These are phyloP conservation scores for Schrenkiella parvula DNA, from an alignment of 345 rosid species.

Conservation along the genomic window DNA sequence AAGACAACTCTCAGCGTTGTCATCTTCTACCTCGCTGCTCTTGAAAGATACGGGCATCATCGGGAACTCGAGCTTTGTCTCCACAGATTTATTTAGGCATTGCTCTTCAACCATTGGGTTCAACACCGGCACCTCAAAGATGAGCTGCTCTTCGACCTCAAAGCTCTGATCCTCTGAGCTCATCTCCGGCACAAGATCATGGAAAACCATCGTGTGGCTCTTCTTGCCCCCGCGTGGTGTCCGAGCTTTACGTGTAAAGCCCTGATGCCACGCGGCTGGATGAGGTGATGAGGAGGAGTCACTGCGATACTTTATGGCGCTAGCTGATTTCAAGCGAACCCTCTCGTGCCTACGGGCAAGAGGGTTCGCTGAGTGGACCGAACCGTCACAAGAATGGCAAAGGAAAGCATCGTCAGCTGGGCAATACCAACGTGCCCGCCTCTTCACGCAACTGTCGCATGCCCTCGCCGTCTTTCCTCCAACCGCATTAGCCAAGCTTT, in stretches of 20 bases:
- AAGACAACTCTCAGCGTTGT: conserved; percentile 28
- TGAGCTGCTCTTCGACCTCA: conserved; percentile 73
- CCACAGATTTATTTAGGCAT: conserved; percentile 22
- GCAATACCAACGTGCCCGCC: conserved; percentile 89
- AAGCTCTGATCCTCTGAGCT: conserved; percentile 52
- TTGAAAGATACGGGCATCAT: conserved; percentile 5
- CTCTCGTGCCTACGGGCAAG: conserved; percentile 78
- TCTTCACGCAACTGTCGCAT: conserved; percentile 76
- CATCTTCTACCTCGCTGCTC: conserved; percentile 7
- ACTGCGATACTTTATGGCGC: not conserved
- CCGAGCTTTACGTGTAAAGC: conserved; percentile 78
- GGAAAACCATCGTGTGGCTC: conserved; percentile 22
- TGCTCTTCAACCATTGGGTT: conserved; percentile 56
- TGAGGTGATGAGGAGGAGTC: conserved; percentile 30
- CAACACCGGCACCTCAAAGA: conserved; percentile 66
- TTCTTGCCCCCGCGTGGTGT: conserved; percentile 57
- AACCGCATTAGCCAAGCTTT: conserved; percentile 53
- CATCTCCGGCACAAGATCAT: conserved; percentile 64
- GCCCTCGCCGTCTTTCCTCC: conserved; percentile 89
- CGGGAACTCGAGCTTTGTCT: conserved; percentile 10
- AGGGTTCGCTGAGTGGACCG: conserved; percentile 84
- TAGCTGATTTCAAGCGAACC: conserved; percentile 59
- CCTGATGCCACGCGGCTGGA: conserved; percentile 56
- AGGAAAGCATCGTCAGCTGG: conserved; percentile 95
- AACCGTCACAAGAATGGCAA: conserved; percentile 77